Conservation (phyloP, 73 alveolate species). For the Paramecium caudatum region DNA sequence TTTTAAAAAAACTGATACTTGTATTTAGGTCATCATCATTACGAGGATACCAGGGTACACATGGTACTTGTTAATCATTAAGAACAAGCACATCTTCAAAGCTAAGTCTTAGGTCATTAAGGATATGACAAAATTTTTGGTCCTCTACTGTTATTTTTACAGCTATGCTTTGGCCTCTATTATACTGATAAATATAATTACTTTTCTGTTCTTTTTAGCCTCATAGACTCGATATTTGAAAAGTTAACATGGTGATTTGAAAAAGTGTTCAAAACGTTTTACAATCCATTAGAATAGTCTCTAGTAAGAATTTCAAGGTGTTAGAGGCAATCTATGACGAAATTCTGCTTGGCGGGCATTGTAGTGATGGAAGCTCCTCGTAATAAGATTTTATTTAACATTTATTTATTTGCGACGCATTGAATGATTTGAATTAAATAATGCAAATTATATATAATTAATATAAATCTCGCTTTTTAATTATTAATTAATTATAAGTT, state of each 20-base stretch:
- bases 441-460: too few relatives aligned
- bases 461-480: too few relatives aligned
- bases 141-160: slow-evolving; percentile 23
- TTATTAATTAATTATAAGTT: too few relatives aligned
- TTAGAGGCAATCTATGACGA: slow-evolving; percentile 29
- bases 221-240: neutral
- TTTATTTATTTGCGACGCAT: too few relatives aligned
- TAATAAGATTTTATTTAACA: too few relatives aligned
- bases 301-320: slow-evolving; percentile 56
- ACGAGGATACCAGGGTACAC: slow-evolving; percentile 69
- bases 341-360: neutral
- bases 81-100: slow-evolving; percentile 31
- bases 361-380: too few relatives aligned
- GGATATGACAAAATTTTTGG: neutral
- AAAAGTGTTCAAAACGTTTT: slow-evolving; percentile 31
- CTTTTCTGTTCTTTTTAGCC: slow-evolving; percentile 22
- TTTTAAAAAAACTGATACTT: neutral
- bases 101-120: slow-evolving; percentile 24
- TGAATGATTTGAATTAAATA: too few relatives aligned
- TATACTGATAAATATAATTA: neutral
- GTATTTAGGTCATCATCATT: slow-evolving; percentile 29
- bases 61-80: slow-evolving; percentile 7
- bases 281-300: slow-evolving; percentile 36
- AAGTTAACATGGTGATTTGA: slow-evolving; percentile 4
- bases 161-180: slow-evolving; percentile 19